phyloP scores from a whole-genome alignment of 2,329 filamentous ascomycete species.

The Graphilbum ipis-grandicollis region DNA sequence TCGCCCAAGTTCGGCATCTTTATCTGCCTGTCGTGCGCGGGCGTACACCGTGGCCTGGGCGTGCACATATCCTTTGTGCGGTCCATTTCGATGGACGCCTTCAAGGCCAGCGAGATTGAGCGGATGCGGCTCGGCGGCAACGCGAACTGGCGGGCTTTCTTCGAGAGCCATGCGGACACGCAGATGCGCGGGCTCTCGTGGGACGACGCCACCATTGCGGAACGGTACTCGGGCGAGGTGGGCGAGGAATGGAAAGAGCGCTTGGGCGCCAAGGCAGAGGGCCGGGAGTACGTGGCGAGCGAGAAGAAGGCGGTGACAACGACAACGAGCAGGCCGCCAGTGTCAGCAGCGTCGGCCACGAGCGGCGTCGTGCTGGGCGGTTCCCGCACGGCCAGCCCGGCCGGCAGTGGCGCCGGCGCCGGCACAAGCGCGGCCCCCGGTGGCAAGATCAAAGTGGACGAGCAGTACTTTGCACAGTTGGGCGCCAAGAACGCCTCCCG shows the following conservation, averaged over 20 bases:
- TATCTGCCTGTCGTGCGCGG: slow-evolving; percentile 92
- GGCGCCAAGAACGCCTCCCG: slow-evolving; percentile 68
- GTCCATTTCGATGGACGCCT: slow-evolving; percentile 96
- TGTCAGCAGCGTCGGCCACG: slow-evolving; percentile 9
- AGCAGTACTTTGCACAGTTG: slow-evolving; percentile 77
- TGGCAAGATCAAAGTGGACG: slow-evolving; percentile 49
- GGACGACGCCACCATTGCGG: slow-evolving; percentile 77
- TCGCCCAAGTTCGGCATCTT: slow-evolving; percentile 96
- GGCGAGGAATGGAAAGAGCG: slow-evolving; percentile 94
- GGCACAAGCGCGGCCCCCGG: slow-evolving; percentile 12
- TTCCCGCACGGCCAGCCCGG: slow-evolving; percentile 13
- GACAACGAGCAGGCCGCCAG: slow-evolving; percentile 18
- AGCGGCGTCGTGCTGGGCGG: slow-evolving; percentile 3
- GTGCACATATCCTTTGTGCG: slow-evolving; percentile 98
- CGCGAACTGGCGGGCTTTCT: slow-evolving; percentile 72
- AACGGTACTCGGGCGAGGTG: slow-evolving; percentile 75
- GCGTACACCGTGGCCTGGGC: slow-evolving; percentile 82
- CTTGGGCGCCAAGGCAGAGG: slow-evolving; percentile 73
- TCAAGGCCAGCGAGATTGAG: slow-evolving; percentile 83
- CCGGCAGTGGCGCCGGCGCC: slow-evolving; percentile 8
- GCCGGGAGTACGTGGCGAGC: slow-evolving; percentile 64
- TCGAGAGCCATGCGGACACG: slow-evolving; percentile 53
- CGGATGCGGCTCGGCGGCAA: slow-evolving; percentile 91
- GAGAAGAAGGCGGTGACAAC: slow-evolving; percentile 32
- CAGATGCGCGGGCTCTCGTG: slow-evolving; percentile 53